Base-by-base conservation (phyloP, 345 rosid species). In the Erodium maritimum region DNA sequence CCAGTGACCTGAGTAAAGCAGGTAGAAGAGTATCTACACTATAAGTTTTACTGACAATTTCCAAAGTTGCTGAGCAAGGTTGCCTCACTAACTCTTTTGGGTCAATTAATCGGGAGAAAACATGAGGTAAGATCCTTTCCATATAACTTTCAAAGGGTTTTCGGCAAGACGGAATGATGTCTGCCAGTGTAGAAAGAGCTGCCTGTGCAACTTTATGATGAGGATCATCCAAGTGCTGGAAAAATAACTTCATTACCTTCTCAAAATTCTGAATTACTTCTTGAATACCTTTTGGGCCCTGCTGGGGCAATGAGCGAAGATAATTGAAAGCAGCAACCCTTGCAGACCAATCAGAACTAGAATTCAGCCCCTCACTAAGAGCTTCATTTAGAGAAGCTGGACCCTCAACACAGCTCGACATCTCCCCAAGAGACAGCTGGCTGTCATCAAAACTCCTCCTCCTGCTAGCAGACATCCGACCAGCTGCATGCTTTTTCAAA, bases 171-270 rank as follows among this genome's bases (percentile, higher is more conserved):
- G 97, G 91, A 69, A 93, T 85, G 65, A 93, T 80, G 71, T 89
- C 97, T 23, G 97, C 95, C 17, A 93, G 95, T 22, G 97, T 82
- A 25, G 97, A 85, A 57, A 93, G 82, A 71, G 99, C 97, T 73
- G 99, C 99, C 75, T 93, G 99, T 21, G 99, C 99, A 58, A 89
- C 99, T 76, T 93, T 93, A 79, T 89, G 99, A 74, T 93, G 99
- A 51, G 99, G 99, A 77, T 93, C 99, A 77, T 93, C 96, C 75
- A 93, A 76, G 67, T 93, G 99, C 80, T 87, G 94, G 74, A 93
- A 89, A 74, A 89, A 93, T 54, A 93, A 80, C 77, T 93, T 93
- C 99, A 93, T 93, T 64, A 93, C 96, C 74, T 93, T 93, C 83
- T 93, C 99, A 50, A 93, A 89, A 72, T 70, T 87, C 75, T 89